Evolutionary conservation across 2,329 filamentous ascomycete genomes (phyloP), one percentile per base, ranked within the genome.

Genomic region (Penicillium verrucosum): DNA sequence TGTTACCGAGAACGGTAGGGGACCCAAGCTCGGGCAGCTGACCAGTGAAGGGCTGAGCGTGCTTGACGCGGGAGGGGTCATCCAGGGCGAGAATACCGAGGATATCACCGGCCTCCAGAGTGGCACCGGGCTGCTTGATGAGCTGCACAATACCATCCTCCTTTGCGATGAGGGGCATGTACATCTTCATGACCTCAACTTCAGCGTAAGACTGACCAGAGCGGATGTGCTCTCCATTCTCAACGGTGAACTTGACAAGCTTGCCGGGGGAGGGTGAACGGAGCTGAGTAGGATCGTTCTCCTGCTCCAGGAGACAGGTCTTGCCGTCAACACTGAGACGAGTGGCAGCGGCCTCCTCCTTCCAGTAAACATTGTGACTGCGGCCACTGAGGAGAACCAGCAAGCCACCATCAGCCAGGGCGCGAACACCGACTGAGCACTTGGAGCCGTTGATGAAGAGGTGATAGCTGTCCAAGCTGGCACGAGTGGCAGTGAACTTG

Each of bases 101-200:
- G 59, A 99, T 97, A 73, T 99, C 94, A 76, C 94, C 94, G 72
- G 94, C 94, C 76, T 97, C 92, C 46, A 99, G 89, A 18, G 92
- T 95, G n/a, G 94, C 90, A 74, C 94, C 94, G 61, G 94, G 94
- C 79, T 97, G 94, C 85, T 99, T 99, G 82, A 99, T 96, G 69
- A 99, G 85, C 80, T 97, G 94, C 55, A 99, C 93, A 53, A 96
- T 84, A 81, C 94, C 94, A 68, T 96, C 94, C 75, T 99, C 94
- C 72, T 92, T 89, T 3, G 94, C 90, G 60, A 99, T 84, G 54
- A 99, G 83, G 70, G 94, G 94, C 94, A 99, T 99, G 84, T 97
- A 97, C 94, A 99, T 99, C 84, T 99, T 99, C 94, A 99, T 99
- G 77, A 99, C 94, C 78, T 99, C 94, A 40, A 99, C 93, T 76